Evolutionary conservation across 257 asterid genomes (phyloP).

Genomic region (Primulina huaijiensis): DNA sequence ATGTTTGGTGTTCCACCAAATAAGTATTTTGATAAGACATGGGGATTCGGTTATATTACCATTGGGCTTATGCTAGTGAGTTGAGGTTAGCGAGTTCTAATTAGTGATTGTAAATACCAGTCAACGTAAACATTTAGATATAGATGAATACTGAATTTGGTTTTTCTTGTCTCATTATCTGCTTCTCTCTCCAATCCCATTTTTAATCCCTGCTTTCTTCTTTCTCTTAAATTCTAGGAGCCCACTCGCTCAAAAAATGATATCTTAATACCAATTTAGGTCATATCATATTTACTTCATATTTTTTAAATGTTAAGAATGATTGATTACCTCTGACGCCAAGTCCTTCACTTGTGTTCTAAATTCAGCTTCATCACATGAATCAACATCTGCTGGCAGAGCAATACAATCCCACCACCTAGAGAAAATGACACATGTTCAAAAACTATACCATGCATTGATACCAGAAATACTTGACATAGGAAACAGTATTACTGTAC

Average conservation of each 20-base stretch:
- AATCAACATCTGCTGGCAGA: conserved; percentile 77
- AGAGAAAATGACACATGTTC: conserved; percentile 22
- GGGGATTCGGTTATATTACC: neutral
- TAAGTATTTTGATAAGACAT: no score
- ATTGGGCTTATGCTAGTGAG: neutral
- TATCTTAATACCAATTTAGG: neutral
- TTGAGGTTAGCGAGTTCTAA: neutral
- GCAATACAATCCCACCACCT: conserved; percentile 99
- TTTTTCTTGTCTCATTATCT: neutral
- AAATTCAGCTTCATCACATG: conserved; percentile 54
- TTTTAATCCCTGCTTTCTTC: neutral
- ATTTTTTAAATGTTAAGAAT: conserved; percentile 12
- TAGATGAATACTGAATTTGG: neutral
- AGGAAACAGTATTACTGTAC: neutral
- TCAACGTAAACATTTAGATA: no score
- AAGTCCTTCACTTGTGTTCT: conserved; percentile 77
- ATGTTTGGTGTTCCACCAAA: neutral
- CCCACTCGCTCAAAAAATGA: no score
- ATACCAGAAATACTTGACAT: neutral
- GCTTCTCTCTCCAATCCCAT: neutral
- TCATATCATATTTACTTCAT: neutral
- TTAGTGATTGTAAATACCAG: neutral
- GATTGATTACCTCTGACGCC: conserved; percentile 65
- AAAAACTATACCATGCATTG: neutral
- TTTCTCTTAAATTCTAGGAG: no score